phyloP scores from a whole-genome alignment of 2,329 filamentous ascomycete species.

The Trichocomaceae sp. region DNA sequence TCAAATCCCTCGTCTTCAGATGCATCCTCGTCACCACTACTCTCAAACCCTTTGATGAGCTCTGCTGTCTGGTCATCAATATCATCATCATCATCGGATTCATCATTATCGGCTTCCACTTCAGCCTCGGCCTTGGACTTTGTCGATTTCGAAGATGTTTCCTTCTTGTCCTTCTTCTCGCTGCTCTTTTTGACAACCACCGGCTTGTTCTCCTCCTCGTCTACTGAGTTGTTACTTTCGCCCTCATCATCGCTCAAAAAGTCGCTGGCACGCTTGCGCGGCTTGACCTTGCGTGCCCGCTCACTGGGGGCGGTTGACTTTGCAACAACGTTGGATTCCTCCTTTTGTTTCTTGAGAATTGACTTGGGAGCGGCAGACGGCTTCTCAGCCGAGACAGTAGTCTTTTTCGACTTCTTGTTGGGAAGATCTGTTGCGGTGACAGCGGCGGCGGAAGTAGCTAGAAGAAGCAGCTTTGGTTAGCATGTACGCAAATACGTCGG shows the following conservation, averaged over 20 bases:
- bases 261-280: constrained; percentile 44
- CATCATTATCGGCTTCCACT: constrained; percentile 23
- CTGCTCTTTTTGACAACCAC: constrained; percentile 29
- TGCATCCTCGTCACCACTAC: constrained; percentile 45
- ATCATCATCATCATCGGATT: constrained; percentile 30
- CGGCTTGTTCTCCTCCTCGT: constrained; percentile 19
- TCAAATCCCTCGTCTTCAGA: constrained; percentile 43
- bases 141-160: constrained; percentile 29
- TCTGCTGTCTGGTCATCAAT: constrained; percentile 48
- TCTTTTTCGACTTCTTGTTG: constrained; percentile 56
- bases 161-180: constrained; percentile 25
- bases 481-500: background rate
- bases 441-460: constrained; percentile 29
- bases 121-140: constrained; percentile 23
- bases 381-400: constrained; percentile 22
- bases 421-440: constrained; percentile 41
- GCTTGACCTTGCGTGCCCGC: constrained; percentile 32
- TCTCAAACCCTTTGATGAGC: constrained; percentile 51
- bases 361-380: constrained; percentile 27
- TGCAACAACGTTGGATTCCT: constrained; percentile 17
- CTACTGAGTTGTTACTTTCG: constrained; percentile 31
- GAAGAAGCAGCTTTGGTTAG: constrained; percentile 12
- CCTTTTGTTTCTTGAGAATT: constrained; percentile 28
- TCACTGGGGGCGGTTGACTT: constrained; percentile 27
- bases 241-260: constrained; percentile 42